Evolutionary conservation across 225 moss, liverwort and hornwort species (phyloP).

Genomic region (Pseudoscleropodium purum): DNA sequence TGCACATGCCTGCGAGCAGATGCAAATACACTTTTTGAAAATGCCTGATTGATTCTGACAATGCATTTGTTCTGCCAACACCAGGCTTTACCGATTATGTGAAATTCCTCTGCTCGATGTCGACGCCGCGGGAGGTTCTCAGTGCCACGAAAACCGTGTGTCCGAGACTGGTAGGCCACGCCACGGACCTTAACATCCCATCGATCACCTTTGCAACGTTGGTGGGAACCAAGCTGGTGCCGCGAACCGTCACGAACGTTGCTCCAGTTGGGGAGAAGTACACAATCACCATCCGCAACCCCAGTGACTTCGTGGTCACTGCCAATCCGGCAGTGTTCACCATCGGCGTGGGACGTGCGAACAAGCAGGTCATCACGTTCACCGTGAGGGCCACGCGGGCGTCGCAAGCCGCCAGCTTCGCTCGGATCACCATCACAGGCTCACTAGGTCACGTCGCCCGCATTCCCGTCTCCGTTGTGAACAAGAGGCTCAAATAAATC

Average conservation of each 20-base stretch:
- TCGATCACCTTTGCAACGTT: constrained; percentile 34
- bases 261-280: constrained; percentile 14
- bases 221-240: constrained; percentile 7
- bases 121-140: constrained; percentile 7
- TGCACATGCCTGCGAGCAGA: not conserved
- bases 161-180: constrained; percentile 1
- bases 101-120: constrained; percentile 22
- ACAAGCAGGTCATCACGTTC: constrained; percentile 23
- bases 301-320: constrained; percentile 25
- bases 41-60: not conserved
- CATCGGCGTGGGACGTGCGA: constrained; percentile 11
- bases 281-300: constrained; percentile 20
- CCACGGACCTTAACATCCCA: constrained; percentile 34
- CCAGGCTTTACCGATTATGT: constrained; percentile 17
- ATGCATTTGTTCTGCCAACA: not conserved
- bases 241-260: constrained; percentile 25
- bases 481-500: constrained; percentile 18
- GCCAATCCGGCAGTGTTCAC: constrained; percentile 27
- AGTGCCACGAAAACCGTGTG: constrained; percentile 15
- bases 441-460: constrained; percentile 18
- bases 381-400: constrained; percentile 11
- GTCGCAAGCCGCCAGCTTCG: constrained; percentile 23
- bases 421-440: constrained; percentile 20
- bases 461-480: constrained; percentile 24
- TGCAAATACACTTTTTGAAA: not conserved